A percentile compares a stretch with the other conserved stretches of the same genome.
Evolutionary conservation across 441 rosid species (phyloP).

Genomic region (Adansonia gregorii): DNA sequence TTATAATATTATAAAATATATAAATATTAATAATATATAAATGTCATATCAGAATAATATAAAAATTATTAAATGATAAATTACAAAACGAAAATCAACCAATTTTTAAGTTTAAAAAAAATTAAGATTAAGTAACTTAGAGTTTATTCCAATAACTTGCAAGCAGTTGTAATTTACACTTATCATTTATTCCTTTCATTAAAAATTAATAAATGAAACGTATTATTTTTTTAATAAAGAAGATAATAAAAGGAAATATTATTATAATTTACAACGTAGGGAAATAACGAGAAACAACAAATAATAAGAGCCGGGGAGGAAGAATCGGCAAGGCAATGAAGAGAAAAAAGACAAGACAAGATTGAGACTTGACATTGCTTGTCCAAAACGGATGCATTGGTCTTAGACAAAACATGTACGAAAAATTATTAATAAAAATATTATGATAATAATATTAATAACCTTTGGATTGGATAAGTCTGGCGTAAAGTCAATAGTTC

Average conservation of each 20-base stretch:
- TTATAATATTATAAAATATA: too few relatives aligned
- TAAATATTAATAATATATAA: too few relatives aligned
- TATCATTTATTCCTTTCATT: neutral
- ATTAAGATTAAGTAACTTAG: neutral
- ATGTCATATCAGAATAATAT: too few relatives aligned
- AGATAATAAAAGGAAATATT: too few relatives aligned
- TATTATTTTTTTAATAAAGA: too few relatives aligned
- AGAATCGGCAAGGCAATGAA: neutral
- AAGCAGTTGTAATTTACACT: neutral
- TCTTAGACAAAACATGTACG: constrained; percentile 10
- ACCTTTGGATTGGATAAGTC: constrained; percentile 28
- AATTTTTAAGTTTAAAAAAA: neutral
- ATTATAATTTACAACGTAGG: neutral
- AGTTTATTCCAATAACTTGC: neutral
- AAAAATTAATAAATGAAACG: too few relatives aligned
- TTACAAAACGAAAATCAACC: neutral
- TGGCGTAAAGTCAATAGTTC: constrained; percentile 32
- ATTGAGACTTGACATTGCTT: neutral
- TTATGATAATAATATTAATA: neutral
- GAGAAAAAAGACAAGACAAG: neutral
- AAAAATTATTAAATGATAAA: neutral
- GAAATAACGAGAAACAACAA: neutral
- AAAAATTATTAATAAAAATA: too few relatives aligned
- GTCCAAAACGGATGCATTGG: constrained; percentile 28
- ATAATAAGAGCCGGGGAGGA: neutral